Evolutionary conservation across 163 green algal genomes (phyloP).

Genomic region (Chloromonas sp.): DNA sequence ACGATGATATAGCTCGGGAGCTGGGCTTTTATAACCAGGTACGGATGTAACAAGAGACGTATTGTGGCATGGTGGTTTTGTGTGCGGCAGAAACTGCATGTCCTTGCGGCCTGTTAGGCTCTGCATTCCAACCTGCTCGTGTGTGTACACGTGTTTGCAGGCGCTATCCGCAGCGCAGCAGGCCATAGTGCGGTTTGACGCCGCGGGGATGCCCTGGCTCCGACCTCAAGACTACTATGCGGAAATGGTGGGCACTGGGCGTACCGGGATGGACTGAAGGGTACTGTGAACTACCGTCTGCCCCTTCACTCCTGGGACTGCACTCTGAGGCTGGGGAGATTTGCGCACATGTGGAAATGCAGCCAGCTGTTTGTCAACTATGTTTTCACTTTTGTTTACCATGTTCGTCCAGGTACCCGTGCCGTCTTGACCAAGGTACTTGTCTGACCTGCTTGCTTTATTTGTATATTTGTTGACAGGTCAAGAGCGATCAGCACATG

Average conservation of each 20-base stretch:
- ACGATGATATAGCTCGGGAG: slow-evolving; percentile 91
- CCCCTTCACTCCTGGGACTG: too few species aligned
- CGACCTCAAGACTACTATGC: slow-evolving; percentile 93
- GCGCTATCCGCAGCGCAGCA: slow-evolving; percentile 65
- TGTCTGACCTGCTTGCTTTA: too few species aligned
- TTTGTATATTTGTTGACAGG: slow-evolving; percentile 2
- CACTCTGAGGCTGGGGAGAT: too few species aligned
- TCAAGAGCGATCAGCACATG: slow-evolving; percentile 98
- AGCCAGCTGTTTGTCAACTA: too few species aligned
- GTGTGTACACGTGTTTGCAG: slow-evolving; percentile 33
- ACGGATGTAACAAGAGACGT: slow-evolving; percentile 3
- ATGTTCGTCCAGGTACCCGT: too few species aligned
- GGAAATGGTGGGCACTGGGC: slow-evolving; percentile 68
- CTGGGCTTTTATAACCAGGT: slow-evolving; percentile 94
- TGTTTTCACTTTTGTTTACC: too few species aligned
- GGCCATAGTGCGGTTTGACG: slow-evolving; percentile 74
- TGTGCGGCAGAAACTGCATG: too few species aligned
- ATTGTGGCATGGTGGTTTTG: too few species aligned
- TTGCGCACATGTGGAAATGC: too few species aligned
- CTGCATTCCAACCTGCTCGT: not conserved
- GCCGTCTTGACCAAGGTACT: too few species aligned
- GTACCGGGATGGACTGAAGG: not conserved
- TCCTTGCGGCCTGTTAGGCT: too few species aligned
- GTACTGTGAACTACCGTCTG: too few species aligned
- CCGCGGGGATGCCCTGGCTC: slow-evolving; percentile 60